A percentile compares a stretch with the other conserved stretches of the same genome.
Conservation (phyloP, 768 basidiomycete genomes). For the Cyclocybe aegerita region DNA sequence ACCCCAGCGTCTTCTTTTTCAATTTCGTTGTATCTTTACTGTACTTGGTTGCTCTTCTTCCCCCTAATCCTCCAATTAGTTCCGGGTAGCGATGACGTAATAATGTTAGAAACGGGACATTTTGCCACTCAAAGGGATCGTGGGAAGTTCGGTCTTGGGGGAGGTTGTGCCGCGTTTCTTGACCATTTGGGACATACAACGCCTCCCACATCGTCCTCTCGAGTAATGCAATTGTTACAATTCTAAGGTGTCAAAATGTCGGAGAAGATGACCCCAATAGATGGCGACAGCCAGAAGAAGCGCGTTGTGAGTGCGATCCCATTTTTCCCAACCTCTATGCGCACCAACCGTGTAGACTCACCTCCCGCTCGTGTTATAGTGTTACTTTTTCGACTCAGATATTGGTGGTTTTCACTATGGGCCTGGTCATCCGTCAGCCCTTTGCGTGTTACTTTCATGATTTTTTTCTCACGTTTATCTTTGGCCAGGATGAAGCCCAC, state of each 20-base stretch:
- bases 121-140: slow-evolving; percentile 21
- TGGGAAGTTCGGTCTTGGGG: slow-evolving; percentile 4
- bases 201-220: slow-evolving; percentile 1
- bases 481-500: slow-evolving; percentile 89
- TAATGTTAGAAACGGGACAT: slow-evolving; percentile 11
- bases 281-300: slow-evolving; percentile 77
- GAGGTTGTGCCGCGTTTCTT: slow-evolving; percentile 10
- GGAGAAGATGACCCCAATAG: slow-evolving; percentile 59
- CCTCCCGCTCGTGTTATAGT: slow-evolving; percentile 43
- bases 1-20: not conserved
- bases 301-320: slow-evolving; percentile 68
- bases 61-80: slow-evolving; percentile 1
- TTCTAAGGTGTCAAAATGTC: slow-evolving; percentile 29
- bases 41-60: not conserved
- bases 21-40: not conserved
- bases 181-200: slow-evolving; percentile 2
- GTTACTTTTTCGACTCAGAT: slow-evolving; percentile 99
- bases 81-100: slow-evolving; percentile 5
- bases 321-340: slow-evolving; percentile 10
- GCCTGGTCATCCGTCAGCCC: slow-evolving; percentile 85
- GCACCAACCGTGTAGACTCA: slow-evolving; percentile 13
- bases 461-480: slow-evolving; percentile 15
- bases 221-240: slow-evolving; percentile 18
- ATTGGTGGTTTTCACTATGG: slow-evolving; percentile 99
- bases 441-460: not conserved